These are phyloP conservation scores for Tricholoma matsutake DNA, from an alignment of 768 basidiomycete genomes.

Conservation along the genomic window DNA sequence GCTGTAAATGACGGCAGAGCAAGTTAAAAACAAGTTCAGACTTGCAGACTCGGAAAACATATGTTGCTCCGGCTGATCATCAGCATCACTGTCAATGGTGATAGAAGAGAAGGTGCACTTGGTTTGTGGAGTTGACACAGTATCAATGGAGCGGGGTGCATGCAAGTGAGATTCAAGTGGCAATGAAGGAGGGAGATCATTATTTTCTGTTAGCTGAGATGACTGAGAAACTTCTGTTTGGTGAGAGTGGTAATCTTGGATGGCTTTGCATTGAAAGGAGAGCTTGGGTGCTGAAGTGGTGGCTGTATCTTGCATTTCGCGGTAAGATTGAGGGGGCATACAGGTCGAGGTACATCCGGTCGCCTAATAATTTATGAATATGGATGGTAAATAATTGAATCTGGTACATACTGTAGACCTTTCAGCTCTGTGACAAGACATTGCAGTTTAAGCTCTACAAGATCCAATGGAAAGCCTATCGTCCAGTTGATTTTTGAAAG, in stretches of 20 bases:
- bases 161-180: not conserved
- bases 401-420: not conserved
- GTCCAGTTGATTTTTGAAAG: not conserved
- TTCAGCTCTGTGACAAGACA: conserved; percentile 2
- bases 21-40: not conserved
- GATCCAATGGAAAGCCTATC: conserved; percentile 3
- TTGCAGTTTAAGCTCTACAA: conserved; percentile 6
- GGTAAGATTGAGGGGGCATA: not conserved
- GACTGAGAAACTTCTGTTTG: not conserved
- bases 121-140: not conserved
- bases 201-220: not conserved
- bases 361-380: not conserved
- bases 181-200: not conserved
- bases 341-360: not conserved
- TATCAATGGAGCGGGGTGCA: not conserved
- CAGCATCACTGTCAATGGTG: not conserved
- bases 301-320: not conserved
- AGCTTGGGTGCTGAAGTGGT: not conserved
- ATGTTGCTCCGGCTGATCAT: not conserved
- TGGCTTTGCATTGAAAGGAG: not conserved
- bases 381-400: not conserved
- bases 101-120: not conserved
- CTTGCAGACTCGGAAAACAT: not conserved
- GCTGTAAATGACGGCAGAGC: not conserved
- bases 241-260: not conserved